phyloP scores from a whole-genome alignment of 2,329 filamentous ascomycete genomes.

The Mariannaea elegans region DNA sequence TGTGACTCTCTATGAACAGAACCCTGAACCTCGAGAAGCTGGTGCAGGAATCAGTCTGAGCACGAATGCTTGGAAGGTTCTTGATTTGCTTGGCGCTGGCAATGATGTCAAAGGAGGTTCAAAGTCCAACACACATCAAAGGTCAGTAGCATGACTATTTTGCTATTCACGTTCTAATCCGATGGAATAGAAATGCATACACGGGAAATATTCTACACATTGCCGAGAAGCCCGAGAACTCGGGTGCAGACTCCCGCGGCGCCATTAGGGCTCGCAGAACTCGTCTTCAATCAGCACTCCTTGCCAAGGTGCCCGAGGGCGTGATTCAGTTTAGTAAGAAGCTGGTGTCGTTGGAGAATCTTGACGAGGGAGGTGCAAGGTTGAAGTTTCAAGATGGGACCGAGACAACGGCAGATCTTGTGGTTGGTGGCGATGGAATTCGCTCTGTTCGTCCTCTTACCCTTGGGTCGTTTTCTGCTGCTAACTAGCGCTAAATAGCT shows the following conservation, averaged over 20 bases:
- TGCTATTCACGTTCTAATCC: not conserved
- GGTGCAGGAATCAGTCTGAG: slow-evolving; percentile 10
- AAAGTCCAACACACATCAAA: slow-evolving; percentile 9
- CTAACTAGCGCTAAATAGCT: not conserved
- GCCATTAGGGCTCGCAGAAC: slow-evolving; percentile 6
- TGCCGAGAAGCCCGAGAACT: not conserved
- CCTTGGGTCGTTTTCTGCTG: not conserved
- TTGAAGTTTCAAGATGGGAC: slow-evolving; percentile 5
- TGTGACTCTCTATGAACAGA: slow-evolving; percentile 8
- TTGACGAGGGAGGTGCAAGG: not conserved
- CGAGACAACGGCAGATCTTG: not conserved
- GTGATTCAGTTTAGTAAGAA: slow-evolving; percentile 8
- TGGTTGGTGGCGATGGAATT: slow-evolving; percentile 4
- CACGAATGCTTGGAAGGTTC: slow-evolving; percentile 9
- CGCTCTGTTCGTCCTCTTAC: not conserved
- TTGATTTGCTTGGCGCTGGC: slow-evolving; percentile 5
- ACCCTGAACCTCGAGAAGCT: slow-evolving; percentile 7
- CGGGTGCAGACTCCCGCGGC: slow-evolving; percentile 3
- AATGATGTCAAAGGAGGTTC: slow-evolving; percentile 4
- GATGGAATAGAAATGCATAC: not conserved
- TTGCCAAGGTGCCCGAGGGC: slow-evolving; percentile 1
- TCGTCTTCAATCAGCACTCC: not conserved
- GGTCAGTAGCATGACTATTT: not conserved
- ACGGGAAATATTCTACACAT: not conserved
- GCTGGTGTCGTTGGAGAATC: slow-evolving; percentile 1